Evolutionary conservation across 352 stramenopile genomes (phyloP), one percentile per base, ranked within the genome.

Genomic region (Pythium periplocum): DNA sequence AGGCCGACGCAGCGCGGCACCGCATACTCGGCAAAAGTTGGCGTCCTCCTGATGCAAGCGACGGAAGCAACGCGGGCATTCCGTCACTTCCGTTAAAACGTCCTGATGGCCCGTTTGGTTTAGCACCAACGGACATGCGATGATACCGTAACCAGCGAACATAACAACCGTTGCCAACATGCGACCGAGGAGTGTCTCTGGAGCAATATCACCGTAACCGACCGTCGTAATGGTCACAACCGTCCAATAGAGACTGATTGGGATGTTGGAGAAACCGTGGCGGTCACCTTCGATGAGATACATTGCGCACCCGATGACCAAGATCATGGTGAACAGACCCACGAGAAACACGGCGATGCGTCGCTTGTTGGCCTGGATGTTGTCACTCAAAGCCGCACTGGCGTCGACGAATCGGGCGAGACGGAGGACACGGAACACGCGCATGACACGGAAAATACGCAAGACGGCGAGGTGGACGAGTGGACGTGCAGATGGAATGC

Each of bases 151-250:
- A 56, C 83, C 83, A 9, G 80, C 70, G 57, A 94, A 91, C 84
- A 94, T 94, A 47, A 94, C 84, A 47, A 92, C 37, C 1, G 82
- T 91, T 34, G 83, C 82, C 3, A 95, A 57, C 57, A 95, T 76
- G 11, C 86, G 83, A 3, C 85, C 85, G 6, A 86, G 60, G 34
- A 93, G 79, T 0, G 85, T 91, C 50, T 90, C 66, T 12, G 85
- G 85, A 1, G 82, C 82, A 41, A 95, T 93, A 45, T 95, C 85
- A 12, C 85, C 85, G 51, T 93, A 93, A 0, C 85, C 85, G 17
- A 95, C 85, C 0, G 85, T 95, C 35, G 85, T 93, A 57, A 95
- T 87, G 32, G 85, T 95, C 55, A 94, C 81, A 32, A 94, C 80
- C 2, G 84, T 89, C 81, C 84, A 94, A 62, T 94, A 94, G 11